Evolutionary conservation across 2,329 filamentous ascomycete genomes (phyloP).

Genomic region (Ascochyta viciae-villosae): DNA sequence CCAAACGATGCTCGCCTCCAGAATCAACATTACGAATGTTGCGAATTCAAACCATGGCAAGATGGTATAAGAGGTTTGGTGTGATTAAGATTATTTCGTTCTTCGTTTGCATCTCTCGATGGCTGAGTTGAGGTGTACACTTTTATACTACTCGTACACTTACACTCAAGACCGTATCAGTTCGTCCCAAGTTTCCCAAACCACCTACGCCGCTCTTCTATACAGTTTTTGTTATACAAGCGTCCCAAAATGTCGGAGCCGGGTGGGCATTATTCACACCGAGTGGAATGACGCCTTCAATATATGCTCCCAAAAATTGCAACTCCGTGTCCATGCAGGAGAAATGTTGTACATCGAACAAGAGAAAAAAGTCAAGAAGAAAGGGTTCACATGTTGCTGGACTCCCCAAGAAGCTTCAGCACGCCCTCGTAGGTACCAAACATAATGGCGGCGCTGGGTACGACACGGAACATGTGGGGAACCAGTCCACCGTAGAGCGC

Average conservation of each 20-base stretch:
- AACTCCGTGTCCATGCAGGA: constrained; percentile 20
- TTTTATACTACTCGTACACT: constrained; percentile 9
- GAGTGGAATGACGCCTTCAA: constrained; percentile 13
- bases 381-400: constrained; percentile 44
- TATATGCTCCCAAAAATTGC: constrained; percentile 10
- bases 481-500: constrained; percentile 90
- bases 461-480: constrained; percentile 87
- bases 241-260: constrained; percentile 6
- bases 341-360: constrained; percentile 17
- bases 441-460: constrained; percentile 94
- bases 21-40: background rate
- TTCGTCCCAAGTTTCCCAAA: background rate
- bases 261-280: constrained; percentile 15
- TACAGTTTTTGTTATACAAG: constrained; percentile 15
- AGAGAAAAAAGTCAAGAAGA: background rate
- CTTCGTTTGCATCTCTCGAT: constrained; percentile 3
- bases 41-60: background rate
- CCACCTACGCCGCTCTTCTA: background rate
- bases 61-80: background rate
- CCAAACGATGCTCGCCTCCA: background rate
- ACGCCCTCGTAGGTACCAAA: constrained; percentile 80
- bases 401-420: constrained; percentile 56
- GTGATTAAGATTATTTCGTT: constrained; percentile 3
- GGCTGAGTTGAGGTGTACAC: constrained; percentile 7
- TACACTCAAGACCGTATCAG: background rate